These are phyloP conservation scores for Beauveria australis DNA, from an alignment of 2,329 filamentous ascomycete species.

Conservation along the genomic window DNA sequence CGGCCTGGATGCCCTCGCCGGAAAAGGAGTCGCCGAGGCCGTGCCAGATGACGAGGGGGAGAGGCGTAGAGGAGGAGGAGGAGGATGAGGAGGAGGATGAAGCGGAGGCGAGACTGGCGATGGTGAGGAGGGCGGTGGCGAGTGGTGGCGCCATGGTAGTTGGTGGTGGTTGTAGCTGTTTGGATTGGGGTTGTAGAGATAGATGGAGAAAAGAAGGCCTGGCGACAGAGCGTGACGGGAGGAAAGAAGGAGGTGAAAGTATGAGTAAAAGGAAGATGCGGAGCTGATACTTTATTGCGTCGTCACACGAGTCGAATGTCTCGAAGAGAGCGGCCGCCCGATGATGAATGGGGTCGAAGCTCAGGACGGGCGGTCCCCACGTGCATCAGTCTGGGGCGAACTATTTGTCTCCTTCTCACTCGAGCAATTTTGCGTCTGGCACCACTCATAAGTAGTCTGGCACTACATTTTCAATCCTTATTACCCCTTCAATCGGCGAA, in stretches of 20 bases:
- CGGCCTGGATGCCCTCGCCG: conserved; percentile 62
- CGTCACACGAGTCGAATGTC: not conserved
- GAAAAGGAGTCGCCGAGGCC: conserved; percentile 68
- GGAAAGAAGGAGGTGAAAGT: not conserved
- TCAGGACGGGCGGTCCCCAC: not conserved
- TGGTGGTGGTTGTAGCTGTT: not conserved
- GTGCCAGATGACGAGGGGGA: conserved; percentile 94
- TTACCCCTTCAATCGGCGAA: no score
- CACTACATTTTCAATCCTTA: no score
- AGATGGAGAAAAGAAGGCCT: not conserved
- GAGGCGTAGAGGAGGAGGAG: conserved; percentile 42
- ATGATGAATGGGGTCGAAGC: no score
- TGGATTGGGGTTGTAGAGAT: not conserved
- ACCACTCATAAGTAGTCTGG: no score
- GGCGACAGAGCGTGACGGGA: not conserved
- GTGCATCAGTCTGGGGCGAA: not conserved
- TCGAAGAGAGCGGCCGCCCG: not conserved
- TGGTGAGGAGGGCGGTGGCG: conserved; percentile 10
- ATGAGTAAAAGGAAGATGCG: no score
- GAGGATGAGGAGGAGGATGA: not conserved
- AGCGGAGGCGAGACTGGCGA: not conserved
- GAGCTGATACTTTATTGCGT: no score
- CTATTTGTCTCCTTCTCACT: not conserved
- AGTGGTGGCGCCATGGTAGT: conserved; percentile 9
- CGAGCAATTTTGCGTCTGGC: no score